Evolutionary conservation across 1,139 yeast species (phyloP), one percentile per base, ranked within the genome.

Genomic region (Lodderomyces beijingensis): DNA sequence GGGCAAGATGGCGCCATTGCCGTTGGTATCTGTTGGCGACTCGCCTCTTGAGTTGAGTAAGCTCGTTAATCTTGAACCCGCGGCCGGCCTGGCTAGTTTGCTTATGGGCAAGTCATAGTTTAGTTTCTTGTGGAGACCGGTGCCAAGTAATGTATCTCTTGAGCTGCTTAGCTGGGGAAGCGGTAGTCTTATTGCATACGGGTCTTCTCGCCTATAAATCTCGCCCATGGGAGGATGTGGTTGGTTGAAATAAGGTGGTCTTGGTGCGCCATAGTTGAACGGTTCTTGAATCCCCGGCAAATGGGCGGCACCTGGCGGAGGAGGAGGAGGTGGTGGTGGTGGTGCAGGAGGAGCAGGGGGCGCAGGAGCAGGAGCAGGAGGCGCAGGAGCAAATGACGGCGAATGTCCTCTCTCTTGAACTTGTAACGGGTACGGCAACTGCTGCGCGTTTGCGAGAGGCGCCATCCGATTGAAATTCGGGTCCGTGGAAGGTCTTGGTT

Each of bases 31-130:
- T 5, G 19, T 30, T 17, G 35, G 32, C 7, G 34, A 25, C 5
- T 25, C 30, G 6, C 31, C 34, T 11, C 30, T 31, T n/a, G 28
- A 17, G 5, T 23, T 31, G 24, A 16, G 15, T 6, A 17, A 15
- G 4, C 16, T 11, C 4, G 30, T 8, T 16, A 3, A 17, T 7
- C 9, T 12, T 10, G 11, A 12, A 17, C 23, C 13, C 7, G 16
- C 16, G 10, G 23, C 3, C 30, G 23, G 12, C n/a, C n/a, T n/a
- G 10, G 21, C 14, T 18, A 22, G 10, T n/a, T 11, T 4, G 30
- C 4, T 27, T 27, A 20, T 3, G 3, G 30, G 21, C 21, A 19
- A 10, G 7, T 19, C 21, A 19, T 8, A 19, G 21, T 19, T 19
- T 19, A 23, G 7, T 10, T 23, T 23, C 6, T 13, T 11, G 30